Conservation (phyloP, 2,329 filamentous ascomycete species). For the Pyrenophora teres region DNA sequence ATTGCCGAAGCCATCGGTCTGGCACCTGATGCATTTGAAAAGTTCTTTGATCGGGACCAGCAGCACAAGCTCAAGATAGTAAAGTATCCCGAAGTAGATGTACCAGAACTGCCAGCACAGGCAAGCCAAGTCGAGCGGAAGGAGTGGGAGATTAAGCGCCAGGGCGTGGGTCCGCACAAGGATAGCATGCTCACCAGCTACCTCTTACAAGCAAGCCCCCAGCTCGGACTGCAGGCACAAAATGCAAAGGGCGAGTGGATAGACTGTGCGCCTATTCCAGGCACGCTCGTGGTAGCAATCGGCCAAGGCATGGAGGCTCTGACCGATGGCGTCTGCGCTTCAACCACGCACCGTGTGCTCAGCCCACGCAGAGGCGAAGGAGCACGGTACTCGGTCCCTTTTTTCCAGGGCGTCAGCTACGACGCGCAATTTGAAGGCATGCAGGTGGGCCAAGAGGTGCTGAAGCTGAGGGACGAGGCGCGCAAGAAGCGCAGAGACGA, state of each 20-base stretch:
- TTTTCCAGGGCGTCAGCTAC: slow-evolving; percentile 84
- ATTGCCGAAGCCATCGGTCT: slow-evolving; percentile 84
- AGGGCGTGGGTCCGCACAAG: slow-evolving; percentile 77
- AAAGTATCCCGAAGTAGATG: slow-evolving; percentile 72
- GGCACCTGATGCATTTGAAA: slow-evolving; percentile 69
- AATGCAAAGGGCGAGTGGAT: slow-evolving; percentile 80
- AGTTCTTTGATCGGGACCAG: slow-evolving; percentile 72
- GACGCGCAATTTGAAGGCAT: slow-evolving; percentile 81
- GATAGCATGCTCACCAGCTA: slow-evolving; percentile 84
- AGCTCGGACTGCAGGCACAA: slow-evolving; percentile 80
- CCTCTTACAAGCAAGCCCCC: slow-evolving; percentile 77
- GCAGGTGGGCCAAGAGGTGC: slow-evolving; percentile 67
- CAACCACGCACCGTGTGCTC: slow-evolving; percentile 83
- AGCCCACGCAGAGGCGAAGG: slow-evolving; percentile 71
- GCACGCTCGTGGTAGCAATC: slow-evolving; percentile 84
- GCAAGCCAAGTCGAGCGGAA: slow-evolving; percentile 44
- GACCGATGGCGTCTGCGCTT: slow-evolving; percentile 78
- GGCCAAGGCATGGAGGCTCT: slow-evolving; percentile 86
- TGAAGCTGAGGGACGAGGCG: slow-evolving; percentile 64
- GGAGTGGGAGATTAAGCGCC: slow-evolving; percentile 60
- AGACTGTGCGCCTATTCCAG: slow-evolving; percentile 74
- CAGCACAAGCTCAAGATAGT: slow-evolving; percentile 92
- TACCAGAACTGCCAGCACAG: slow-evolving; percentile 33
- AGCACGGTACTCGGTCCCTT: slow-evolving; percentile 78
- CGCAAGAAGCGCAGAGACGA: slow-evolving; percentile 66